Percentiles rank a stretch among this genome's conserved stretches.
Evolutionary conservation across 805 yeast species (phyloP).

Genomic region (Kazachstania psychrophila): DNA sequence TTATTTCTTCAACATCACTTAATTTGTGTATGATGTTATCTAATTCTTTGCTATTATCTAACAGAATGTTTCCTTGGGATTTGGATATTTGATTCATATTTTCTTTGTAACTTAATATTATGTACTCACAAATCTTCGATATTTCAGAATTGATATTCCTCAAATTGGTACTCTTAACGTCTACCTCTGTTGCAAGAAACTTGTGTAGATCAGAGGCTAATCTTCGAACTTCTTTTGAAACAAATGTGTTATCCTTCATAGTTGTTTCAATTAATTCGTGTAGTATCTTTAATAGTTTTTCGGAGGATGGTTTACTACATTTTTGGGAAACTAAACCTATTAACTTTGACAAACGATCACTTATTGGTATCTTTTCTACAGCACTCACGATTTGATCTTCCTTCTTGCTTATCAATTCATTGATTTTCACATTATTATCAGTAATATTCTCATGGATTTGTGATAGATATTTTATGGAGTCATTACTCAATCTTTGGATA

Average conservation of each 20-base stretch:
- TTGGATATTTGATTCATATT: slow-evolving; percentile 11
- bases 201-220: background rate
- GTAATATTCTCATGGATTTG: background rate
- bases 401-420: background rate
- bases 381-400: background rate
- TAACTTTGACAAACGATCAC: background rate
- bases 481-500: background rate
- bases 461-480: background rate
- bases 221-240: background rate
- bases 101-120: slow-evolving; percentile 6
- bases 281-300: background rate
- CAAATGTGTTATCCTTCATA: background rate
- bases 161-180: background rate
- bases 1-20: no score
- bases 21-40: no score
- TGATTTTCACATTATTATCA: background rate
- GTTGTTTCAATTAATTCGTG: background rate
- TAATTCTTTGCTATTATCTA: no score
- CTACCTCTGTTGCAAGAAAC: background rate
- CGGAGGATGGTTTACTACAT: slow-evolving; percentile 1
- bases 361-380: background rate
- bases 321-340: background rate
- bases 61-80: slow-evolving; percentile 10
- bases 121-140: slow-evolving; percentile 2
- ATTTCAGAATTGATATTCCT: background rate